A percentile compares a stretch with the other conserved stretches of the same genome.
phyloP scores from a whole-genome alignment of 257 asterid genomes.

The Solanum okadae region DNA sequence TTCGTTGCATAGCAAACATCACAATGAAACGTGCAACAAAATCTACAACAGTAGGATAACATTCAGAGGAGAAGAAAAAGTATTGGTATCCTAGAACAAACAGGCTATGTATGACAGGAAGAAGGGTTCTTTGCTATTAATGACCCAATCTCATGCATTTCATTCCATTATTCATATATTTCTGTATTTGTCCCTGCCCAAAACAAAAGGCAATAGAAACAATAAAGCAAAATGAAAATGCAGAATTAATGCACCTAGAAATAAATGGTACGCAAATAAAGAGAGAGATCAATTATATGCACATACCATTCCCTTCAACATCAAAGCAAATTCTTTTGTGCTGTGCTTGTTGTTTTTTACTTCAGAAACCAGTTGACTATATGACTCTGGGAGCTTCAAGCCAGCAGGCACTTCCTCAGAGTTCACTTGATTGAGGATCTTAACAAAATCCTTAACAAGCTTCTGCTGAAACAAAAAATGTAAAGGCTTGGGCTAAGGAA shows the following conservation, averaged over 20 bases:
- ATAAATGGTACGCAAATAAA: neutral
- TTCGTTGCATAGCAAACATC: neutral
- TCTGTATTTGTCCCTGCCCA: neutral
- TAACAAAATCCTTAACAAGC: conserved; percentile 80
- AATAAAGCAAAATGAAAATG: neutral
- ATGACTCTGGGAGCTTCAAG: conserved; percentile 88
- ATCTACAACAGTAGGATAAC: neutral
- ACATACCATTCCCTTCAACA: conserved; percentile 96
- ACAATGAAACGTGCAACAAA: neutral
- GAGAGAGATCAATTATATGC: neutral
- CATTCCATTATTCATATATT: neutral
- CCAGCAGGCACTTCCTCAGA: conserved; percentile 79
- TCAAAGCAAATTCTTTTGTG: conserved; percentile 80
- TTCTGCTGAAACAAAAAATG: conserved; percentile 47
- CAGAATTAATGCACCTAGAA: neutral
- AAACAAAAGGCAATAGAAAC: neutral
- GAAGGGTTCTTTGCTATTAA: neutral
- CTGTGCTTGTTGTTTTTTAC: conserved; percentile 69
- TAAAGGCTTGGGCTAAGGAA: neutral
- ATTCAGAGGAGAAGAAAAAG: neutral
- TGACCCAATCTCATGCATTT: neutral
- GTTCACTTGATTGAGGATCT: conserved; percentile 87
- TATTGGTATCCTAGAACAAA: neutral
- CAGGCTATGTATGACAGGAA: neutral
- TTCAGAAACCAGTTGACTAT: conserved; percentile 83